phyloP scores from a whole-genome alignment of 352 stramenopile genomes.

The Globisporangium emineosum region DNA sequence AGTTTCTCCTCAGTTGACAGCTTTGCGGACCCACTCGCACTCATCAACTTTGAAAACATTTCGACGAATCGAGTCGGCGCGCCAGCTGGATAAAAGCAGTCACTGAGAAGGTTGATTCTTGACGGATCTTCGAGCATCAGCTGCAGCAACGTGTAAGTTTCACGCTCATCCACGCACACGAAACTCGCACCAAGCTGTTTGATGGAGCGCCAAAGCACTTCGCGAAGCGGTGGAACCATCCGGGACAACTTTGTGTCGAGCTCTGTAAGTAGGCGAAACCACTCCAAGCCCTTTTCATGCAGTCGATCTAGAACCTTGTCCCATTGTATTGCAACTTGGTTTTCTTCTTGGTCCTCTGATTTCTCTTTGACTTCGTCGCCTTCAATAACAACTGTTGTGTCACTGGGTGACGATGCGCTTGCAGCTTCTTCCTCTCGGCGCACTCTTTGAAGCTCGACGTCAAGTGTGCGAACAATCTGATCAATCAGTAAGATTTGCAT shows the following conservation, averaged over 20 bases:
- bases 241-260: conserved; percentile 78
- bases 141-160: conserved; percentile 77
- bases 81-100: conserved; percentile 78
- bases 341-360: conserved; percentile 13
- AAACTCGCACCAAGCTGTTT: conserved; percentile 78
- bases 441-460: conserved; percentile 52
- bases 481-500: conserved; percentile 85
- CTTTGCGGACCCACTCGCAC: conserved; percentile 57
- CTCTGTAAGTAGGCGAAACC: conserved; percentile 76
- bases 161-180: conserved; percentile 77
- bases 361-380: conserved; percentile 17
- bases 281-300: conserved; percentile 77
- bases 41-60: conserved; percentile 88
- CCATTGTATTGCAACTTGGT: conserved; percentile 20
- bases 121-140: conserved; percentile 85
- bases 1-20: conserved; percentile 74
- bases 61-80: conserved; percentile 77
- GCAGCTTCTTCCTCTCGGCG: conserved; percentile 26
- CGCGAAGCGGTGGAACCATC: conserved; percentile 80
- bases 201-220: conserved; percentile 79
- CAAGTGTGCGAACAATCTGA: conserved; percentile 59
- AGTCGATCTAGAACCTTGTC: conserved; percentile 44
- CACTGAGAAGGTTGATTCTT: conserved; percentile 72
- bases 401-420: neutral
- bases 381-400: neutral